These are phyloP conservation scores for Xylaria sp. DNA, from an alignment of 2,329 filamentous ascomycete species.

Conservation along the genomic window DNA sequence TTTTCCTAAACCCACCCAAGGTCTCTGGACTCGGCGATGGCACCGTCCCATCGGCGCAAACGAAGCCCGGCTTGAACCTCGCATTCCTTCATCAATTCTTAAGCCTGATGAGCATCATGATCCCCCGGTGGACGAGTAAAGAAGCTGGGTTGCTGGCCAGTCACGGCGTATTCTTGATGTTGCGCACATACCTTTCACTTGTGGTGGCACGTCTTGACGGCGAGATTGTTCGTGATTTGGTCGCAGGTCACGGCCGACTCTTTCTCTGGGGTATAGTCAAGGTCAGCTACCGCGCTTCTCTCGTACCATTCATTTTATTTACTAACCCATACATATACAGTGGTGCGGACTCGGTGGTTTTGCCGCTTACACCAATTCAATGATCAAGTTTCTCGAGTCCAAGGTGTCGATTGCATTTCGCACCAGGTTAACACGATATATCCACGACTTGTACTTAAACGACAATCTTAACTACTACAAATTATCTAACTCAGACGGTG, in stretches of 20 bases:
- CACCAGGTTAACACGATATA: slow-evolving; percentile 92
- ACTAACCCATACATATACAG: slow-evolving; percentile 49
- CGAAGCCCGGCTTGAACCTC: slow-evolving; percentile 93
- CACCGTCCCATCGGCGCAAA: slow-evolving; percentile 84
- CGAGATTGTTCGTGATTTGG: slow-evolving; percentile 94
- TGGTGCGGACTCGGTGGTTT: slow-evolving; percentile 96
- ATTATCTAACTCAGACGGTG: slow-evolving; percentile 89
- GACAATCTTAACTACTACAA: slow-evolving; percentile 98
- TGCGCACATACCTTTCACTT: slow-evolving; percentile 92
- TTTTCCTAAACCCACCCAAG: slow-evolving; percentile 91
- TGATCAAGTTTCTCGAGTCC: slow-evolving; percentile 98
- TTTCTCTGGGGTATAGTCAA: slow-evolving; percentile 92
- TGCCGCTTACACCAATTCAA: slow-evolving; percentile 96
- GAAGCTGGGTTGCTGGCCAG: slow-evolving; percentile 91
- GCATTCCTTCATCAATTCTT: slow-evolving; percentile 98
- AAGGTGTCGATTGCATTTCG: slow-evolving; percentile 99
- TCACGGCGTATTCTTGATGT: slow-evolving; percentile 88
- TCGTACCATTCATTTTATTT: background rate
- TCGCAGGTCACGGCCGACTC: slow-evolving; percentile 89
- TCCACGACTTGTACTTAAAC: slow-evolving; percentile 96
- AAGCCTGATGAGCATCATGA: slow-evolving; percentile 96
- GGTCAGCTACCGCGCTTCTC: slow-evolving; percentile 53
- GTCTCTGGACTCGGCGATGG: slow-evolving; percentile 81
- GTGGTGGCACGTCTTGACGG: slow-evolving; percentile 94
- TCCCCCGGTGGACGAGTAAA: slow-evolving; percentile 94